Evolutionary conservation across 2,329 filamentous ascomycete genomes (phyloP).

Genomic region (Exophiala lecanii-corni): DNA sequence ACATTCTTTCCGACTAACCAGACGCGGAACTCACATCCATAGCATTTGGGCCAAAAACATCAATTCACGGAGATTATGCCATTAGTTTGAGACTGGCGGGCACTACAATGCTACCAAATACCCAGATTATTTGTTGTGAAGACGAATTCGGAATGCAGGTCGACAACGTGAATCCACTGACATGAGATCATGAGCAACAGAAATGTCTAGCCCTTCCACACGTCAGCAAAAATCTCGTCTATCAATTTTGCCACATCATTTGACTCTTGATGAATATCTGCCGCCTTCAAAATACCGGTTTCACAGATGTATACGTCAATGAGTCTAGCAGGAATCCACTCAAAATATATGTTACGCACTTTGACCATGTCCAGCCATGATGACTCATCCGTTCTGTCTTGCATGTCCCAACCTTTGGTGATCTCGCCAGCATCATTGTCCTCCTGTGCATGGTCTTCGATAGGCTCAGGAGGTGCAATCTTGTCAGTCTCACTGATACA

Average conservation of each 20-base stretch:
- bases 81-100: too few relatives aligned
- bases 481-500: conserved; percentile 60
- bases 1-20: too few relatives aligned
- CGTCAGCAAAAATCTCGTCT: conserved; percentile 10
- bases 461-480: conserved; percentile 46
- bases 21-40: too few relatives aligned
- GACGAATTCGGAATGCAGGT: too few relatives aligned
- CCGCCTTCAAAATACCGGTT: conserved; percentile 37
- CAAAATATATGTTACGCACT: conserved; percentile 52
- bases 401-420: conserved; percentile 8
- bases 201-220: too few relatives aligned
- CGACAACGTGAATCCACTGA: too few relatives aligned
- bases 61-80: too few relatives aligned
- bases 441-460: conserved; percentile 44
- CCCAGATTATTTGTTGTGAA: too few relatives aligned
- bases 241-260: conserved; percentile 9
- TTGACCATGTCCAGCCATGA: conserved; percentile 26
- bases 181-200: too few relatives aligned
- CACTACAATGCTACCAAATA: too few relatives aligned
- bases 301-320: conserved; percentile 55
- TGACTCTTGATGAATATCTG: conserved; percentile 24
- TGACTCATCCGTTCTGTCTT: not conserved
- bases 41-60: too few relatives aligned
- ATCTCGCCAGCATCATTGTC: conserved; percentile 54
- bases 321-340: conserved; percentile 52